These are phyloP conservation scores for Melampsora abietis-canadensis DNA, from an alignment of 1,284 basidiomycete genomes.

Conservation along the genomic window DNA sequence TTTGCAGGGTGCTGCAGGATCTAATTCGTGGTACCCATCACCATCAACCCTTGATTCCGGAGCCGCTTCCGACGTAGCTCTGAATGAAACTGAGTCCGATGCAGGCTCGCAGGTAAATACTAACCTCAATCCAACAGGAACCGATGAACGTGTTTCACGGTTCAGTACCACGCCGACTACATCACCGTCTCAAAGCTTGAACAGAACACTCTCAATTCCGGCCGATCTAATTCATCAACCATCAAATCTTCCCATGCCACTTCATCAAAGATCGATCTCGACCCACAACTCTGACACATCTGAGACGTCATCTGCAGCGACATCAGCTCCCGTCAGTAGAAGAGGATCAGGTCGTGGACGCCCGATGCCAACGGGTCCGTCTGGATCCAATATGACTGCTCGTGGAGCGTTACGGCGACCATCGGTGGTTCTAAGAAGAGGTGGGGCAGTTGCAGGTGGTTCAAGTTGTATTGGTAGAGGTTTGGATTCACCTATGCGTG, in stretches of 20 bases:
- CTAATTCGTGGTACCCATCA: conserved; percentile 47
- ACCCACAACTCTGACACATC: conserved; percentile 21
- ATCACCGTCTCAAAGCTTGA: conserved; percentile 28
- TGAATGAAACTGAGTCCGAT: conserved; percentile 8
- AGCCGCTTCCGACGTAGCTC: conserved; percentile 34
- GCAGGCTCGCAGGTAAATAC: neutral
- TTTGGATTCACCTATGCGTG: conserved; percentile 34
- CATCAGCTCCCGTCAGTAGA: conserved; percentile 18
- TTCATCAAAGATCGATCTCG: conserved; percentile 27
- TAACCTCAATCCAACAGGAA: neutral
- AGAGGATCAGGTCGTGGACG: conserved; percentile 27
- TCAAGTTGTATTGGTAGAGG: conserved; percentile 44
- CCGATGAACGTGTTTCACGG: neutral
- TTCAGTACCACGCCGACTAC: conserved; percentile 25
- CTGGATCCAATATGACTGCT: neutral
- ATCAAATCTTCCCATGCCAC: conserved; percentile 10
- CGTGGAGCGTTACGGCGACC: conserved; percentile 11
- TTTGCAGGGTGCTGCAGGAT: conserved; percentile 50
- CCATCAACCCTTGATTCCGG: conserved; percentile 15
- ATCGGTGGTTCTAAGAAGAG: conserved; percentile 25
- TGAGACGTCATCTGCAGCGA: conserved; percentile 17
- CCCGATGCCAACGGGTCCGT: neutral
- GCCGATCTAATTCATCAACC: conserved; percentile 11
- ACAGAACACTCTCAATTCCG: conserved; percentile 35
- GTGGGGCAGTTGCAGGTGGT: conserved; percentile 39